Conservation (phyloP, 2,329 filamentous ascomycete genomes). For the Gaeumannomyces sp. region DNA sequence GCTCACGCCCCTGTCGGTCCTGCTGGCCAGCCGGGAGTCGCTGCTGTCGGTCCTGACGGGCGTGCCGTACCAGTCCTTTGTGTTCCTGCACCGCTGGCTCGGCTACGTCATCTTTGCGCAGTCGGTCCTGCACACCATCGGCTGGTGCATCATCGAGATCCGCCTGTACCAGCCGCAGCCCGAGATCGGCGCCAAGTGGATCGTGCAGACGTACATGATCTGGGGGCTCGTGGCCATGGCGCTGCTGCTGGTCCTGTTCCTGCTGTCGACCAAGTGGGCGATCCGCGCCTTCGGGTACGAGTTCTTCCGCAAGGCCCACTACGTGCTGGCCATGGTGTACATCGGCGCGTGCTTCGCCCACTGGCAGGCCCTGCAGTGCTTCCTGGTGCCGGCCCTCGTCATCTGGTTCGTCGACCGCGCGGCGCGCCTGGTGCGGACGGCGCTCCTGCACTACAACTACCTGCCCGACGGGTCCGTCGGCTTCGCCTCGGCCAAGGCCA, state of each 20-base stretch:
- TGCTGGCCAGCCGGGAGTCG: constrained; percentile 63
- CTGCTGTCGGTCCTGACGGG: constrained; percentile 65
- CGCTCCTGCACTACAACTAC: constrained; percentile 55
- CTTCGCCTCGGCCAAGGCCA: constrained; percentile 39
- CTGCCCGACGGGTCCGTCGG: constrained; percentile 10
- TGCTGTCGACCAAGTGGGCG: constrained; percentile 41
- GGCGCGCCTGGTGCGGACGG: constrained; percentile 50
- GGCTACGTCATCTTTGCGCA: constrained; percentile 69
- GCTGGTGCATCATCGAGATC: constrained; percentile 42
- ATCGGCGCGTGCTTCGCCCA: constrained; percentile 72
- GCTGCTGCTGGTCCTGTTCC: constrained; percentile 54
- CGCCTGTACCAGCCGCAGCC: constrained; percentile 41
- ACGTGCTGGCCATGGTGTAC: constrained; percentile 66
- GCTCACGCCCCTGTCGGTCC: constrained; percentile 62
- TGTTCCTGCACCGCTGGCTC: constrained; percentile 71
- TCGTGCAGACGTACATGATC: constrained; percentile 61
- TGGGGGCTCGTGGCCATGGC: constrained; percentile 67
- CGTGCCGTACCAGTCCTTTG: constrained; percentile 69
- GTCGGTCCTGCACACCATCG: constrained; percentile 61
- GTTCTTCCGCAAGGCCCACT: constrained; percentile 69
- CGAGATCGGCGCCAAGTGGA: constrained; percentile 46
- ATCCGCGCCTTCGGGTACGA: constrained; percentile 63
- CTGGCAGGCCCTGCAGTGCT: constrained; percentile 62
- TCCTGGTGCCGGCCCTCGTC: constrained; percentile 58
- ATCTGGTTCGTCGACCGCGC: constrained; percentile 61